Conservation (phyloP, 805 yeast species). For the Candida germanica region DNA sequence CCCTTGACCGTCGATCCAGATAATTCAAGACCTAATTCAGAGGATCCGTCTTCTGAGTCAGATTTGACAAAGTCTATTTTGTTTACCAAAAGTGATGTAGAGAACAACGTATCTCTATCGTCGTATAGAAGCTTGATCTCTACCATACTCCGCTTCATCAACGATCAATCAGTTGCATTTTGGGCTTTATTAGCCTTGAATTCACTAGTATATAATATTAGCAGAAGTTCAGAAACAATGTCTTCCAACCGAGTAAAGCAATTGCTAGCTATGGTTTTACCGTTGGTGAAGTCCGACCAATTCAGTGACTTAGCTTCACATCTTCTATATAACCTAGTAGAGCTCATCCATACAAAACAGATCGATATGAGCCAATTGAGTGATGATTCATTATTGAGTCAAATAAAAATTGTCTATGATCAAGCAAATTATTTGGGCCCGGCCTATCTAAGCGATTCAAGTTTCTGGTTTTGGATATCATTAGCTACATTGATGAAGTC, state of each 20-base stretch:
- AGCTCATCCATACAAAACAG: neutral
- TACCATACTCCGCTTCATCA: neutral
- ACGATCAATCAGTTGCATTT: slow-evolving; percentile 2
- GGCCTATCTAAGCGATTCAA: slow-evolving; percentile 37
- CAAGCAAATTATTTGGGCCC: slow-evolving; percentile 65
- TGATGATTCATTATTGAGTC: slow-evolving; percentile 44
- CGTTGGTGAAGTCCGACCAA: slow-evolving; percentile 7
- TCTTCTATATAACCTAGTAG: slow-evolving; percentile 3
- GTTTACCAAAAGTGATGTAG: neutral
- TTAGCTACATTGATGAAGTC: slow-evolving; percentile 6
- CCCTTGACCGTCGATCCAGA: neutral
- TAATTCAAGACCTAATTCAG: neutral
- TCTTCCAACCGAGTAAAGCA: neutral
- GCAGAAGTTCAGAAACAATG: neutral
- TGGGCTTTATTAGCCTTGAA: slow-evolving; percentile 11
- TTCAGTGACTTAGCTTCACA: slow-evolving; percentile 5
- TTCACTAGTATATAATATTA: slow-evolving; percentile 4
- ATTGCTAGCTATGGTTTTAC: slow-evolving; percentile 7
- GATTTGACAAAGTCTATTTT: neutral
- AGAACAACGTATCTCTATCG: no score
- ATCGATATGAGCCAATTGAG: neutral
- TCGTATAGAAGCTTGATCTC: neutral
- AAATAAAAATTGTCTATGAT: slow-evolving; percentile 50
- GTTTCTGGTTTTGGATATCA: slow-evolving; percentile 52
- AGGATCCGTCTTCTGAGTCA: neutral